phyloP scores from a whole-genome alignment of 164 flowering plant species.

The Vitis riparia region DNA sequence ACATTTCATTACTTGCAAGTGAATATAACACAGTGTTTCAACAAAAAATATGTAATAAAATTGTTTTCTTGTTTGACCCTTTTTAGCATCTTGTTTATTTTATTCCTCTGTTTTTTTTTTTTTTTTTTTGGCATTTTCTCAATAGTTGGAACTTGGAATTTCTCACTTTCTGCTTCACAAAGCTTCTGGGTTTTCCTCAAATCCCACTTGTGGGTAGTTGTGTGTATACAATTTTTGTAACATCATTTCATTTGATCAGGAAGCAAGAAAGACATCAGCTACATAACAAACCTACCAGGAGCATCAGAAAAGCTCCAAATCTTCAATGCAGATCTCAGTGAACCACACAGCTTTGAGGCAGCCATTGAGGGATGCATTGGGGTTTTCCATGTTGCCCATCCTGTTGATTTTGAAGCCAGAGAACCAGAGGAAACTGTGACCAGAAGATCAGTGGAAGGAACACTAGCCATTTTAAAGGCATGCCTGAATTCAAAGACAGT shows the following conservation, averaged over 20 bases:
- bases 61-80: no score
- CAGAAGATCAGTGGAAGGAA: conserved; percentile 21
- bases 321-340: conserved; percentile 47
- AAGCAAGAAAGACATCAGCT: conserved; percentile 34
- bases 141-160: no score
- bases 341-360: conserved; percentile 33
- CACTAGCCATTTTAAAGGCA: conserved; percentile 27
- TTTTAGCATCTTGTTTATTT: no score
- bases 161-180: no score
- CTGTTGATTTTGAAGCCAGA: conserved; percentile 29
- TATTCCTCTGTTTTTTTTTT: no score
- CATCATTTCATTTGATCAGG: conserved; percentile 9
- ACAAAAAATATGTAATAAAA: no score
- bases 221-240: no score
- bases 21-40: no score
- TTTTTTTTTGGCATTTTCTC: no score
- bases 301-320: conserved; percentile 43
- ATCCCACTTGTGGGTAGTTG: no score
- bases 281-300: conserved; percentile 39
- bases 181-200: no score
- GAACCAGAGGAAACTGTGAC: conserved; percentile 13
- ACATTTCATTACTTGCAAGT: no score
- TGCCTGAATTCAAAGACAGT: conserved; percentile 35
- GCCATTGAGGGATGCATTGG: conserved; percentile 52
- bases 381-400: conserved; percentile 46